Conservation (phyloP, 345 rosid species). For the Eutrema japonicum region DNA sequence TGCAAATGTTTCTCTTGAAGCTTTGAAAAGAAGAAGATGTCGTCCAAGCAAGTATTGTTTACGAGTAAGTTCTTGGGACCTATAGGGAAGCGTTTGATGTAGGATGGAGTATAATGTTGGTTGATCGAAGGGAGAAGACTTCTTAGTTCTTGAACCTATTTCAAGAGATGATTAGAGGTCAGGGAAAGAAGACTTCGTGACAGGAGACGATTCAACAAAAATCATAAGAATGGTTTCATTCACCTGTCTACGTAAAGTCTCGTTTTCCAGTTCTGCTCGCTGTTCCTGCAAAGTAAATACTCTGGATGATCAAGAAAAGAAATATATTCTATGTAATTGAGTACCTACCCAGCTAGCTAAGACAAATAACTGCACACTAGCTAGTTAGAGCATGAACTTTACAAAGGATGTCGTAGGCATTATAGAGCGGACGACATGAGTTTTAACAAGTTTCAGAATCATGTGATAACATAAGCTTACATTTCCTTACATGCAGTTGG, state of each 20-base stretch:
- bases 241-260: constrained; percentile 87
- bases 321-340: background rate
- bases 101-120: too few relatives aligned
- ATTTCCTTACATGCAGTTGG: background rate
- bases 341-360: background rate
- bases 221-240: constrained; percentile 27
- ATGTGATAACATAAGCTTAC: constrained; percentile 21
- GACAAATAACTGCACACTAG: constrained; percentile 8
- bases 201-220: too few relatives aligned
- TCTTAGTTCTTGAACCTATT: too few relatives aligned
- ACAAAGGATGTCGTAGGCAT: background rate
- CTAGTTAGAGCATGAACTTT: constrained; percentile 19
- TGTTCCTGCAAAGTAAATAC: constrained; percentile 62
- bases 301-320: background rate
- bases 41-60: too few relatives aligned
- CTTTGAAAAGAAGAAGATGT: too few relatives aligned
- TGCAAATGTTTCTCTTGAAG: too few relatives aligned
- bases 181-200: too few relatives aligned
- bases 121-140: too few relatives aligned
- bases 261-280: constrained; percentile 79
- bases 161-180: too few relatives aligned
- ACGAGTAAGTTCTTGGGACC: too few relatives aligned
- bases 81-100: too few relatives aligned
- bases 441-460: constrained; percentile 6
- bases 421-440: background rate